A percentile compares a stretch with the other conserved stretches of the same genome.
phyloP scores from a whole-genome alignment of 2,329 filamentous ascomycete species.

The Venturia oleaginea region DNA sequence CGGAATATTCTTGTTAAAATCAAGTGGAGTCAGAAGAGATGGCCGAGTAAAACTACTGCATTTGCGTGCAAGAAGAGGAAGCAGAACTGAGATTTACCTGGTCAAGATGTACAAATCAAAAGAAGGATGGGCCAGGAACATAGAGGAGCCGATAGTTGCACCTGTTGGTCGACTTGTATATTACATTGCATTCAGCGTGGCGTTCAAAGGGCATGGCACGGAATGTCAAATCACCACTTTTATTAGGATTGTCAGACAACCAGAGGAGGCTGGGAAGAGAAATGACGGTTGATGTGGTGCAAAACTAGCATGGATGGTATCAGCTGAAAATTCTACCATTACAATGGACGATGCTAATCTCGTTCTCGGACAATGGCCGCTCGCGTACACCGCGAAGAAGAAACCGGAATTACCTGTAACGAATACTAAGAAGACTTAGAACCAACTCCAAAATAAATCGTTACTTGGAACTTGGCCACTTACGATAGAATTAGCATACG shows the following conservation, averaged over 20 bases:
- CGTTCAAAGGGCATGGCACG: neutral
- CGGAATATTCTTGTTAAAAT: neutral
- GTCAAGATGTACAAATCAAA: neutral
- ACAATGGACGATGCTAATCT: too few species aligned
- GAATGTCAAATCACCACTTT: conserved; percentile 3
- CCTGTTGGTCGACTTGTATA: neutral
- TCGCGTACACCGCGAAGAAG: too few species aligned
- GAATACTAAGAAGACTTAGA: too few species aligned
- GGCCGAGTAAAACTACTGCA: neutral
- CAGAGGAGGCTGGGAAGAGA: neutral
- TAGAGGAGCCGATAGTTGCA: neutral
- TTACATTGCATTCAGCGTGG: neutral
- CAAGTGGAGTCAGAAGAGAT: too few species aligned
- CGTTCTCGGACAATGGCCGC: too few species aligned
- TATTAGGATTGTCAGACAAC: neutral
- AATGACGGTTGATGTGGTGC: neutral
- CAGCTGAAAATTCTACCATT: too few species aligned
- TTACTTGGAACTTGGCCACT: too few species aligned
- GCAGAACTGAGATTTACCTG: neutral
- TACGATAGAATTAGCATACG: too few species aligned
- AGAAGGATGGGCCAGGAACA: neutral
- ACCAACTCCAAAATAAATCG: too few species aligned
- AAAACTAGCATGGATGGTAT: neutral
- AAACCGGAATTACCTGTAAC: too few species aligned
- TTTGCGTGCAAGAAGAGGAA: neutral